phyloP scores from a whole-genome alignment of 2,329 filamentous ascomycete genomes.

The Ceratocystiopsis brevicomis region DNA sequence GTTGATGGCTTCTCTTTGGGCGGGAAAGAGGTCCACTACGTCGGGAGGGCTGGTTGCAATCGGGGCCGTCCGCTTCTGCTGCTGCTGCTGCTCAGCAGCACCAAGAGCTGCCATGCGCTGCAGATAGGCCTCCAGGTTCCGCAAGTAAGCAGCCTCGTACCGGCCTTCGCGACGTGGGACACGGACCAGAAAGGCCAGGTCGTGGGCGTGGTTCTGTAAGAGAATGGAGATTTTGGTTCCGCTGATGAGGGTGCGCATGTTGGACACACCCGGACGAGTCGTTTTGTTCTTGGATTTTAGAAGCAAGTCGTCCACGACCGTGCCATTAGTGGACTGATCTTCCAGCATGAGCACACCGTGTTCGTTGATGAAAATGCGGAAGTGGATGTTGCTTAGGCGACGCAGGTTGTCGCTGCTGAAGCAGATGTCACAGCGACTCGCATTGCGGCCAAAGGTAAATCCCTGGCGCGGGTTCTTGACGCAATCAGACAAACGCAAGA shows the following conservation, averaged over 20 bases:
- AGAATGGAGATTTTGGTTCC: constrained; percentile 57
- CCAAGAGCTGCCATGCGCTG: constrained; percentile 13
- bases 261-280: constrained; percentile 13
- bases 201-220: constrained; percentile 29
- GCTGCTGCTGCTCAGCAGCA: too few relatives aligned
- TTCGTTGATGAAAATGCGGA: constrained; percentile 80
- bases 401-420: constrained; percentile 47
- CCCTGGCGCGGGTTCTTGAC: constrained; percentile 51
- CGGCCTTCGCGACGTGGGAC: constrained; percentile 57
- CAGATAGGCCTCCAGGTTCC: constrained; percentile 53
- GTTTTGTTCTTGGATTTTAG: constrained; percentile 23
- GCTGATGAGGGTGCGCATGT: constrained; percentile 43
- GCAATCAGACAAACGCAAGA: constrained; percentile 57
- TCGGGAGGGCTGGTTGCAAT: constrained; percentile 28
- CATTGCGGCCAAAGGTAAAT: constrained; percentile 74
- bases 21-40: constrained; percentile 19
- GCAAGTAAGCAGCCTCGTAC: constrained; percentile 44
- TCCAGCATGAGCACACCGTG: constrained; percentile 78
- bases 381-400: constrained; percentile 85
- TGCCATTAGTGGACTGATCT: constrained; percentile 92
- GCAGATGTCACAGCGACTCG: constrained; percentile 49
- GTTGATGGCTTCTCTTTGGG: not conserved
- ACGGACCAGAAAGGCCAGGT: constrained; percentile 69
- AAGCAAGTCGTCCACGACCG: constrained; percentile 57
- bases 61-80: too few relatives aligned